Evolutionary conservation across 2,329 filamentous ascomycete genomes (phyloP).

Genomic region (Verticillium isaacii): DNA sequence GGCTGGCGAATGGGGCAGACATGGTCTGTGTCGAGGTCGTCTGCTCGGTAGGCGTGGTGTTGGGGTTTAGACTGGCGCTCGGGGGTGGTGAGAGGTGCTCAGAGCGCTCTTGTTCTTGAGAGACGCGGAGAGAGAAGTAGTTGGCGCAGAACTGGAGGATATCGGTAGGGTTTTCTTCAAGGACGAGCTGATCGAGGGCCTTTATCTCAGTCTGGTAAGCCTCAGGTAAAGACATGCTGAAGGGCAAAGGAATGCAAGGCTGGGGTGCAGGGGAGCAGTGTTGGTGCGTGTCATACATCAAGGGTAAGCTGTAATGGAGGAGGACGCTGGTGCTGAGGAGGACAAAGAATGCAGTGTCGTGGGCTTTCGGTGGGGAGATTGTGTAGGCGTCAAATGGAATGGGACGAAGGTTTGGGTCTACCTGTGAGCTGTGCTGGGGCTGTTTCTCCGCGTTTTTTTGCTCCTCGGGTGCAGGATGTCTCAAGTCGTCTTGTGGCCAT

Average conservation of each 20-base stretch:
- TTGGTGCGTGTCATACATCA: background rate
- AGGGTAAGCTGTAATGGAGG: background rate
- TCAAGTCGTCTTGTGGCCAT: background rate
- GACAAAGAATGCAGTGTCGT: constrained; percentile 12
- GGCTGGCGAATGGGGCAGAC: constrained; percentile 75
- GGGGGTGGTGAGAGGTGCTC: background rate
- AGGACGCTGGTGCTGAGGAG: background rate
- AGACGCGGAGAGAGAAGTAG: constrained; percentile 44
- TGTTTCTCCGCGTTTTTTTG: background rate
- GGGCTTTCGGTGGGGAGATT: background rate
- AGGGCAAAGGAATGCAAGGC: background rate
- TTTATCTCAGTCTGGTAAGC: constrained; percentile 59
- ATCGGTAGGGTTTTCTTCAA: constrained; percentile 55
- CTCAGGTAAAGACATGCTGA: constrained; percentile 40
- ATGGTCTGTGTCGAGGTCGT: constrained; percentile 40
- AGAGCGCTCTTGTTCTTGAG: background rate
- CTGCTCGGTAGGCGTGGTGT: background rate
- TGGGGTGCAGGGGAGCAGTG: background rate
- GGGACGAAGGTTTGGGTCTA: background rate
- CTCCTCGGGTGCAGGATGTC: background rate
- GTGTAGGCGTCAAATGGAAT: background rate
- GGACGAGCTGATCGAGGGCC: constrained; percentile 57
- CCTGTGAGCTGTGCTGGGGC: background rate
- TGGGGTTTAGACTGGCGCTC: background rate
- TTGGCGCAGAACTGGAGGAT: constrained; percentile 67